Evolutionary conservation across 202 grass and related monocot species (phyloP).

Genomic region (Digitaria exilis): DNA sequence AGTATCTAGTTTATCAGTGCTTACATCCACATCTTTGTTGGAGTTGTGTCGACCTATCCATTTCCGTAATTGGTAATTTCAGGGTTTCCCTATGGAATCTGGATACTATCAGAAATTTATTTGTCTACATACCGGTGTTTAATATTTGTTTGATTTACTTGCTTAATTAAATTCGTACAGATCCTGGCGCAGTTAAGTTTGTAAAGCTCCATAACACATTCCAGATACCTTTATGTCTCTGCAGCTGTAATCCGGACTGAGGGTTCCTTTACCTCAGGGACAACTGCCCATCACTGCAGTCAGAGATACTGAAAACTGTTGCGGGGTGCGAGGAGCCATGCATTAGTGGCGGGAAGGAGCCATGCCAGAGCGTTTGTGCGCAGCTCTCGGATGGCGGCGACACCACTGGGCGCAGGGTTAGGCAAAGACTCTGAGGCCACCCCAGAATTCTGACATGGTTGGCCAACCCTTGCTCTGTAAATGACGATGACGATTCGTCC

Average conservation of each 20-base stretch:
- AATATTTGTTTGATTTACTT: slow-evolving; percentile 20
- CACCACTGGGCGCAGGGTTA: slow-evolving; percentile 78
- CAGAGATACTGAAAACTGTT: slow-evolving; percentile 79
- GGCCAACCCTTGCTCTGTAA: slow-evolving; percentile 41
- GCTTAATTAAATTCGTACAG: slow-evolving; percentile 46
- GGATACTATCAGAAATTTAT: not conserved
- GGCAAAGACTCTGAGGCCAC: slow-evolving; percentile 59
- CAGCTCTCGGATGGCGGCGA: slow-evolving; percentile 86
- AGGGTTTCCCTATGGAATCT: too few relatives aligned
- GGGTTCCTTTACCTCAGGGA: slow-evolving; percentile 81
- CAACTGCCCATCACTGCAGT: slow-evolving; percentile 72
- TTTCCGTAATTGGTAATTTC: not conserved
- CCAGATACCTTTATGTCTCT: slow-evolving; percentile 76
- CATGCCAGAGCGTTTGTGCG: slow-evolving; percentile 82
- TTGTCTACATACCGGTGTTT: not conserved
- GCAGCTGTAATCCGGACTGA: slow-evolving; percentile 96
- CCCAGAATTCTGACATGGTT: slow-evolving; percentile 44
- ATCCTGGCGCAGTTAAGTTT: slow-evolving; percentile 52
- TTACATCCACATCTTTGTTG: not conserved
- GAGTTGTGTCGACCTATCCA: not conserved
- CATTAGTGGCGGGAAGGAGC: slow-evolving; percentile 81
- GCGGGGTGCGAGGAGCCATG: slow-evolving; percentile 82
- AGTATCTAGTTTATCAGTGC: too few relatives aligned
- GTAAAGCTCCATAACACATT: slow-evolving; percentile 72
- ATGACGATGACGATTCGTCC: slow-evolving; percentile 37